A percentile compares a stretch with the other conserved stretches of the same genome.
phyloP scores from a whole-genome alignment of 805 yeast species.

The Candida mattraensis region DNA sequence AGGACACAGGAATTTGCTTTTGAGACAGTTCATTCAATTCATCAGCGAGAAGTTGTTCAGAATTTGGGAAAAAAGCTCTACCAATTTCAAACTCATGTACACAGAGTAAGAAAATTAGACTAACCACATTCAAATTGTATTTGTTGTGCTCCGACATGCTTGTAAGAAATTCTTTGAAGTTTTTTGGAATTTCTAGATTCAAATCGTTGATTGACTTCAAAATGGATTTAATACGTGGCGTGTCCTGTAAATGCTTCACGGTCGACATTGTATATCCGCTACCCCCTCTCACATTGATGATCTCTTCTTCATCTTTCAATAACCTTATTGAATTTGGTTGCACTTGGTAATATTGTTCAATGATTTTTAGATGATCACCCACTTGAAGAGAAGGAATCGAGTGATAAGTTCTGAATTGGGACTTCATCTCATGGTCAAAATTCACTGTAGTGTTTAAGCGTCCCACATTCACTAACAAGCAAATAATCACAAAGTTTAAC shows the following conservation, averaged over 20 bases:
- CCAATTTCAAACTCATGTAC: constrained; percentile 47
- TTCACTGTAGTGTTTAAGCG: constrained; percentile 93
- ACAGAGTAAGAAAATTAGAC: constrained; percentile 71
- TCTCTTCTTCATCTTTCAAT: constrained; percentile 22
- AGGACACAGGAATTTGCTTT: constrained; percentile 11
- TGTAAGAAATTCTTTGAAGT: constrained; percentile 44
- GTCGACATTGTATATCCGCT: constrained; percentile 39
- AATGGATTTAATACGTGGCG: constrained; percentile 89
- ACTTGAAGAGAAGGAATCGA: constrained; percentile 89
- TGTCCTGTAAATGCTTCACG: constrained; percentile 86
- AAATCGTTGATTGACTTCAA: constrained; percentile 84
- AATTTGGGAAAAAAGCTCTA: constrained; percentile 27
- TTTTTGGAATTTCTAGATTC: constrained; percentile 47
- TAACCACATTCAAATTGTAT: constrained; percentile 57
- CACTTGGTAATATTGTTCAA: constrained; percentile 27
- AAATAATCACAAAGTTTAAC: constrained; percentile 39
- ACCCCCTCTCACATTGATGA: constrained; percentile 26
- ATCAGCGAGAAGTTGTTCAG: constrained; percentile 11
- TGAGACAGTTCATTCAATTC: constrained; percentile 13
- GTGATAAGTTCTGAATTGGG: constrained; percentile 89
- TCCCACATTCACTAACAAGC: constrained; percentile 87
- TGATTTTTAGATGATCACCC: constrained; percentile 42
- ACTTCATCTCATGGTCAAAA: constrained; percentile 93
- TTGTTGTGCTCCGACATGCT: constrained; percentile 19
- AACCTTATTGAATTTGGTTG: constrained; percentile 17